Evolutionary conservation across 805 yeast genomes (phyloP).

Genomic region (Kuraishia ogatae): DNA sequence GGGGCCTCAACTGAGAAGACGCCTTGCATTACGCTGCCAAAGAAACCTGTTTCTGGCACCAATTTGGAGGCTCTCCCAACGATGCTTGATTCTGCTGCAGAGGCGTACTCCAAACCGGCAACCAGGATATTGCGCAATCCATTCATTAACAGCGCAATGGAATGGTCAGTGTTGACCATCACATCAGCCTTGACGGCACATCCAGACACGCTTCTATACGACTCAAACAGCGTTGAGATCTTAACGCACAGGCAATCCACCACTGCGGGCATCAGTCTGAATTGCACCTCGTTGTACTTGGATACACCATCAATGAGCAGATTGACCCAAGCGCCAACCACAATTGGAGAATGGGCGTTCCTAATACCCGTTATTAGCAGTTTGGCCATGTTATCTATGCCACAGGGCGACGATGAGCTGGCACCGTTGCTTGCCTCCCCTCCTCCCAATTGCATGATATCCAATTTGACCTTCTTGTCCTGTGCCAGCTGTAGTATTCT

Average conservation of each 20-base stretch:
- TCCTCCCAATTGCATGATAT: background rate
- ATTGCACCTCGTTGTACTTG: conserved; percentile 17
- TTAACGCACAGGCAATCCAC: conserved; percentile 19
- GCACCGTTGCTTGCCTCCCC: background rate
- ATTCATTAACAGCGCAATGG: conserved; percentile 34
- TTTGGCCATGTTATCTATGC: conserved; percentile 10
- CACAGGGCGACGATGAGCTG: background rate
- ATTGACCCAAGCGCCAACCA: conserved; percentile 18
- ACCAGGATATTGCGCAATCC: conserved; percentile 64
- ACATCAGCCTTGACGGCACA: conserved; percentile 4
- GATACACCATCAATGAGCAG: conserved; percentile 13
- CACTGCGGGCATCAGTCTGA: conserved; percentile 13
- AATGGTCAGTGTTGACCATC: conserved; percentile 29
- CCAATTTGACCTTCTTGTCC: background rate
- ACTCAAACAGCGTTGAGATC: conserved; percentile 14
- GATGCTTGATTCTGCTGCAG: conserved; percentile 14
- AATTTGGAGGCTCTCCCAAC: conserved; percentile 11
- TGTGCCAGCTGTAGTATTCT: background rate
- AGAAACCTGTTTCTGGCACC: conserved; percentile 38
- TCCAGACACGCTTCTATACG: conserved; percentile 6
- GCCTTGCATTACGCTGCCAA: conserved; percentile 67
- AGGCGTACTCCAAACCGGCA: conserved; percentile 46
- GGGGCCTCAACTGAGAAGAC: conserved; percentile 71
- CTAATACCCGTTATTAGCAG: conserved; percentile 17
- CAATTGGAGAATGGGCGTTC: conserved; percentile 12